phyloP scores from a whole-genome alignment of 805 yeast genomes.

The Kodamaea hsintzibuensis region DNA sequence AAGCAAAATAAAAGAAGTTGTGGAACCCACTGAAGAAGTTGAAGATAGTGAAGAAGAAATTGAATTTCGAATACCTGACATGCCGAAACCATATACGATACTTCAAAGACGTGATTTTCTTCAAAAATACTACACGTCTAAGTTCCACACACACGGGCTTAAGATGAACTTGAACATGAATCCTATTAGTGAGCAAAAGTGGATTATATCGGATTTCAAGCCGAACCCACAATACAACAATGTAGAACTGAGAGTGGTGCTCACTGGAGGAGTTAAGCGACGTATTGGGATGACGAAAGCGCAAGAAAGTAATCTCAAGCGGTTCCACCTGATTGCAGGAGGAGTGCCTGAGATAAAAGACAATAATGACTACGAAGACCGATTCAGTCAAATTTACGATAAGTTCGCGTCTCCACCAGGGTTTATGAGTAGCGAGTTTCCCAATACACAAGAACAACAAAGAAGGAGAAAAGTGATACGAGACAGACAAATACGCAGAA shows the following conservation, averaged over 20 bases:
- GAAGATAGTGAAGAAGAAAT: constrained; percentile 18
- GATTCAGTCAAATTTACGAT: constrained; percentile 34
- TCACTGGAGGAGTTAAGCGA: constrained; percentile 4
- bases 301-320: constrained; percentile 18
- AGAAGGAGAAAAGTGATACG: constrained; percentile 21
- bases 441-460: constrained; percentile 32
- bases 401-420: constrained; percentile 43
- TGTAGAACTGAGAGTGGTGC: constrained; percentile 11
- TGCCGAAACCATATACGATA: constrained; percentile 24
- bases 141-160: constrained; percentile 20
- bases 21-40: constrained; percentile 6
- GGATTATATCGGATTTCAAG: constrained; percentile 40
- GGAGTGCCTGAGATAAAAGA: constrained; percentile 16
- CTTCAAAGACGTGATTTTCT: constrained; percentile 35
- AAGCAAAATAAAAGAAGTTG: neutral
- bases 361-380: constrained; percentile 17
- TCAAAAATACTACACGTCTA: constrained; percentile 24
- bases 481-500: constrained; percentile 26
- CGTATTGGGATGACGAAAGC: constrained; percentile 21
- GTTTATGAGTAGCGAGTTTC: constrained; percentile 40
- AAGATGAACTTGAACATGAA: constrained; percentile 28
- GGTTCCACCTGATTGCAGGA: constrained; percentile 14
- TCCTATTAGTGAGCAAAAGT: constrained; percentile 37
- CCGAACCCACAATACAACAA: constrained; percentile 27
- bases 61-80: constrained; percentile 9